Base-by-base conservation (phyloP, 805 yeast species). In the Spathaspora girioi region DNA sequence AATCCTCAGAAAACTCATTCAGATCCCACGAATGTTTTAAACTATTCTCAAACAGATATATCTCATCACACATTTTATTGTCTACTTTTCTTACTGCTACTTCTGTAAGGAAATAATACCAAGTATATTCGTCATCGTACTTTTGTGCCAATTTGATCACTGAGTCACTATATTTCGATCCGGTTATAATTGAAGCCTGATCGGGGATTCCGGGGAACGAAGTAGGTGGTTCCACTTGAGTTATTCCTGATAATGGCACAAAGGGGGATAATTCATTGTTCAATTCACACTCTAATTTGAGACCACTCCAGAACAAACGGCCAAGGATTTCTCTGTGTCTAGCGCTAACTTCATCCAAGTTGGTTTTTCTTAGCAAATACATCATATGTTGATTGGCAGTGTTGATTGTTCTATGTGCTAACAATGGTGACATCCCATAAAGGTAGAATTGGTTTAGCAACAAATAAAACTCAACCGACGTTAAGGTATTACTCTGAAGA, bases 91-190 rank as follows among this genome's bases (percentile, higher is more conserved):
- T 56, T 17, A 70, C 68, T 0, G 77, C 77, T 6, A 69, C 62
- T 52, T 72, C 77, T 0, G 75, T 71, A 42, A 71, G 56, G 51
- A 66, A 72, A 46, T 54, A 71, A 55, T 69, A 70, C 77, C 76
- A 72, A 19, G 71, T 60, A 51, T 67, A 65, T 46, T 58, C 56
- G 44, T 61, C 66, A 43, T 66, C 67, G 38, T 53, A 60, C 27
- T 54, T 57, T 5, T 56, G 49, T 2, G 74, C 70, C 23, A 68
- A 48, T 31, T 51, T 57, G 1, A 65, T 43, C 31, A 67, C 58
- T 14, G 60, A 60, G 12, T 64, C 65, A 46, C 63, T 56, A 42
- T 67, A 64, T 14, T 54, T 54, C 11, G 49, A 48, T 26, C 50
- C 50, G 1, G 45, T 26, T 18, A 57, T 58, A 31, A 54, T 56